Conservation (phyloP, 768 basidiomycete species). For the Plicaturopsis crispa region DNA sequence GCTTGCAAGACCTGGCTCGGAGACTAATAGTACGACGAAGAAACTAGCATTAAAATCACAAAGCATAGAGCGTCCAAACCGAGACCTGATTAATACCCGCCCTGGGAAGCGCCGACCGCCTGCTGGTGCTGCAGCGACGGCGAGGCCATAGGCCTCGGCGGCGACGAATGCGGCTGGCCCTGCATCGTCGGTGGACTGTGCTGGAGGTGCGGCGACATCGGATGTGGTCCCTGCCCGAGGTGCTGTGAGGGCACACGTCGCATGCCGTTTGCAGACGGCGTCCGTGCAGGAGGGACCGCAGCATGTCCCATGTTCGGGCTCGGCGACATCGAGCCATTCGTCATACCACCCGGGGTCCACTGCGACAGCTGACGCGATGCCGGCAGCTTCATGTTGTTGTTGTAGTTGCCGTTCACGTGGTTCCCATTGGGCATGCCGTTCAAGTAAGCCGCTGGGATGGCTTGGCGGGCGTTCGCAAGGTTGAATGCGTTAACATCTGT, state of each 20-base stretch:
- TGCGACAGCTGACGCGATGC: slow-evolving; percentile 29
- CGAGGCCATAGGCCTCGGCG: slow-evolving; percentile 45
- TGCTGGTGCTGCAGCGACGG: slow-evolving; percentile 52
- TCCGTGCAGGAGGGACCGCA: slow-evolving; percentile 31
- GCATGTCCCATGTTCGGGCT: slow-evolving; percentile 31
- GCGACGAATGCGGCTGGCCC: slow-evolving; percentile 40
- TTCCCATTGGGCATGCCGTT: slow-evolving; percentile 19
- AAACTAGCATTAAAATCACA: slow-evolving; percentile 1
- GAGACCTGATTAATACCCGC: slow-evolving; percentile 35
- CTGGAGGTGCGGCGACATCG: slow-evolving; percentile 44
- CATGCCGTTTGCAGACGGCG: slow-evolving; percentile 50
- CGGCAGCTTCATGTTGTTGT: slow-evolving; percentile 28
- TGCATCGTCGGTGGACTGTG: slow-evolving; percentile 40
- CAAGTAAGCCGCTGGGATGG: slow-evolving; percentile 24
- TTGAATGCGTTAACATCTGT: slow-evolving; percentile 35
- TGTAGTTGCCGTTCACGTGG: slow-evolving; percentile 19
- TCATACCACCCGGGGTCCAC: slow-evolving; percentile 21
- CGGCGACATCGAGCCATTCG: slow-evolving; percentile 21
- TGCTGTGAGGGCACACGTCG: slow-evolving; percentile 22
- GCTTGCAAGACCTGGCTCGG: not conserved
- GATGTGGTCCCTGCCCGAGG: slow-evolving; percentile 28
- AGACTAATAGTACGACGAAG: slow-evolving; percentile 3
- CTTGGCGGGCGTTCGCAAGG: slow-evolving; percentile 29
- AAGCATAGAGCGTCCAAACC: not conserved
- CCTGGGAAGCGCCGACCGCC: slow-evolving; percentile 41